phyloP scores from a whole-genome alignment of 208 protist species.

The Trypanosoma cruzi region DNA sequence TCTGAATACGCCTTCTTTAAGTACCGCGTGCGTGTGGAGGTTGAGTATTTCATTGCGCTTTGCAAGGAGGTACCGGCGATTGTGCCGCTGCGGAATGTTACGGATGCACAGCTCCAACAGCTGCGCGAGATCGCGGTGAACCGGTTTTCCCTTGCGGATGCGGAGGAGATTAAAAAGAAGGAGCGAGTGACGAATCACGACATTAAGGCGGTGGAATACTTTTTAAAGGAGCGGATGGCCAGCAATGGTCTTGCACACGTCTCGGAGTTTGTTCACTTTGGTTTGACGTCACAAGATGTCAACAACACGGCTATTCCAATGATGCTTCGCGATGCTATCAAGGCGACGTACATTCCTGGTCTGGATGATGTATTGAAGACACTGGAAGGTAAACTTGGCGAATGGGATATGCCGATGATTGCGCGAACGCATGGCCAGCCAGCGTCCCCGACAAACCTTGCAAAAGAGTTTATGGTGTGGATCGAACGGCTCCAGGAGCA shows the following conservation, averaged over 20 bases:
- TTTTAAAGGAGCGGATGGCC: slow-evolving; percentile 92
- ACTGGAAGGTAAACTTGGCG: slow-evolving; percentile 55
- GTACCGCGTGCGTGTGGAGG: slow-evolving; percentile 93
- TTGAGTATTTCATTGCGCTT: slow-evolving; percentile 90
- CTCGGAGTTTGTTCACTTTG: slow-evolving; percentile 97
- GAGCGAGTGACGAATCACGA: slow-evolving; percentile 96
- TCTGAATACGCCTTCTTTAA: slow-evolving; percentile 93
- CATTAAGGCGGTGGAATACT: slow-evolving; percentile 98
- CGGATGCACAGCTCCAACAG: slow-evolving; percentile 46
- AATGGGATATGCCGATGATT: slow-evolving; percentile 92
- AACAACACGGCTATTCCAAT: slow-evolving; percentile 97
- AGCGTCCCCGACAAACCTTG: slow-evolving; percentile 93
- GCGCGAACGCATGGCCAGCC: slow-evolving; percentile 95
- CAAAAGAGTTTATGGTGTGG: slow-evolving; percentile 94
- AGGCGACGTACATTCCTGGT: slow-evolving; percentile 71
- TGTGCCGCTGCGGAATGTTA: slow-evolving; percentile 52
- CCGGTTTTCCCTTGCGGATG: slow-evolving; percentile 83
- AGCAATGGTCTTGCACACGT: slow-evolving; percentile 57
- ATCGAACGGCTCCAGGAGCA: slow-evolving; percentile 90
- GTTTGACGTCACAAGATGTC: slow-evolving; percentile 97
- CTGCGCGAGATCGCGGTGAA: slow-evolving; percentile 62
- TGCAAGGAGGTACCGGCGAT: slow-evolving; percentile 63
- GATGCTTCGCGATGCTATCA: slow-evolving; percentile 88
- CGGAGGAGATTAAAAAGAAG: slow-evolving; percentile 90
- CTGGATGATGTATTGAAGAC: slow-evolving; percentile 54